Percentiles rank a stretch among this genome's conserved stretches.
These are phyloP conservation scores for Hymenoscyphus fraxineus DNA, from an alignment of 2,329 filamentous ascomycete genomes.

Conservation along the genomic window DNA sequence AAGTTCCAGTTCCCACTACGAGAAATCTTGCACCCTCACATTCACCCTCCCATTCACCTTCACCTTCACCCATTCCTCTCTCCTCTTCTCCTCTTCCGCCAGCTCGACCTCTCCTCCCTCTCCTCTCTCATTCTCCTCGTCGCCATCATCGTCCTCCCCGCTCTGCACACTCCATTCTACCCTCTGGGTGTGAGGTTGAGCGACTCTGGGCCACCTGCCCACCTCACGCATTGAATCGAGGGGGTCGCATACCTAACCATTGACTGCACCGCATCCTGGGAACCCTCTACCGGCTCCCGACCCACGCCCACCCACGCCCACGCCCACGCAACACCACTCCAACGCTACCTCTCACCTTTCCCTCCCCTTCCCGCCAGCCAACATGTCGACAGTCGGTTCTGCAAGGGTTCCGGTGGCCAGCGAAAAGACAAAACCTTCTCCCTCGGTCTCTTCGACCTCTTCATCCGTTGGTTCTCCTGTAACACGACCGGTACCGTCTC, in stretches of 20 bases:
- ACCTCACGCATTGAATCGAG: neutral
- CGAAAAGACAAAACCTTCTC: slow-evolving; percentile 26
- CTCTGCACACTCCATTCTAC: neutral
- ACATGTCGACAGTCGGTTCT: slow-evolving; percentile 31
- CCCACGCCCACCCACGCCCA: neutral
- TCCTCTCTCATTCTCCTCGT: neutral
- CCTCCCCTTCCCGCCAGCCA: slow-evolving; percentile 6
- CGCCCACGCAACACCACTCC: neutral
- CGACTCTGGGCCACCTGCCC: neutral
- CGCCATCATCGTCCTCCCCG: neutral
- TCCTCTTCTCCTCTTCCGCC: neutral
- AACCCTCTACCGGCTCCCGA: slow-evolving; percentile 1
- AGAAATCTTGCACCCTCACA: neutral
- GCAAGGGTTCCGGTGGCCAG: slow-evolving; percentile 22
- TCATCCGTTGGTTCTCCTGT: slow-evolving; percentile 28
- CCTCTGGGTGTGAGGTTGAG: neutral
- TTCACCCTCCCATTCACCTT: neutral
- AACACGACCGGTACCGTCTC: slow-evolving; percentile 20
- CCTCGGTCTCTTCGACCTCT: slow-evolving; percentile 27
- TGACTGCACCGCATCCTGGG: neutral
- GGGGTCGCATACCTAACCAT: neutral
- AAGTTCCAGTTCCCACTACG: neutral
- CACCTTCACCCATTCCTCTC: neutral
- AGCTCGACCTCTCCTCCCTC: neutral
- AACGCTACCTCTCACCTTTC: neutral